These are phyloP conservation scores for Aspergillus latus DNA, from an alignment of 2,329 filamentous ascomycete species.

Conservation along the genomic window DNA sequence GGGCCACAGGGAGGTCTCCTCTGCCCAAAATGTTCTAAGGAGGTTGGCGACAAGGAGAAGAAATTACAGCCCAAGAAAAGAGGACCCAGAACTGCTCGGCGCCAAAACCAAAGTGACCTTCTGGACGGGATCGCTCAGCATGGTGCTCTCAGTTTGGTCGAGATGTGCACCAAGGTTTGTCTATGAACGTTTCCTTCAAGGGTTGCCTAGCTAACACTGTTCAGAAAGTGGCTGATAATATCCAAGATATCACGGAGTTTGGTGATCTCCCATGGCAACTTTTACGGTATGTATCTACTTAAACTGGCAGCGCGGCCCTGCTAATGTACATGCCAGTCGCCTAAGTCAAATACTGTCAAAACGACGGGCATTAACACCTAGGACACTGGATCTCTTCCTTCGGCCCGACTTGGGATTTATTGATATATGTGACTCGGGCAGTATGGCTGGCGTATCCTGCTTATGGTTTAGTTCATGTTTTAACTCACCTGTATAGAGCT, in stretches of 20 bases:
- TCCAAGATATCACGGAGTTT: constrained; percentile 64
- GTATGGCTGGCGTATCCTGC: constrained; percentile 36
- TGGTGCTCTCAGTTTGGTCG: constrained; percentile 47
- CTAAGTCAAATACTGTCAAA: constrained; percentile 65
- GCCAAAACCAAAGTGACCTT: constrained; percentile 78
- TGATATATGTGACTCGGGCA: constrained; percentile 61
- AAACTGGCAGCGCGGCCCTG: too few species aligned
- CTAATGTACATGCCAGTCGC: constrained; percentile 36
- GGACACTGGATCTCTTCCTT: constrained; percentile 48
- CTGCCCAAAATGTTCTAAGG: constrained; percentile 77
- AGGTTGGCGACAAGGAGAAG: constrained; percentile 66
- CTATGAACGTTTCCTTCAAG: not conserved
- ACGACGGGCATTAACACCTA: constrained; percentile 57
- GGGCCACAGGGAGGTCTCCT: constrained; percentile 81
- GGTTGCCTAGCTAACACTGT: constrained; percentile 20
- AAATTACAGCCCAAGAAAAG: constrained; percentile 54
- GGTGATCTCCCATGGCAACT: constrained; percentile 61
- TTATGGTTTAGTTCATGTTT: constrained; percentile 26
- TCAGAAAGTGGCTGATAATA: constrained; percentile 61
- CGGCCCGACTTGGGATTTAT: constrained; percentile 57
- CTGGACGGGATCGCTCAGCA: constrained; percentile 66
- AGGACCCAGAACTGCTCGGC: constrained; percentile 60
- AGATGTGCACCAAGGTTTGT: constrained; percentile 59
- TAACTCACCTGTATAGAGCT: constrained; percentile 53
- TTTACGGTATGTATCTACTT: constrained; percentile 29